Evolutionary conservation across 345 rosid species (phyloP), one percentile per base, ranked within the genome.

Genomic region (Lagerstroemia speciosa): DNA sequence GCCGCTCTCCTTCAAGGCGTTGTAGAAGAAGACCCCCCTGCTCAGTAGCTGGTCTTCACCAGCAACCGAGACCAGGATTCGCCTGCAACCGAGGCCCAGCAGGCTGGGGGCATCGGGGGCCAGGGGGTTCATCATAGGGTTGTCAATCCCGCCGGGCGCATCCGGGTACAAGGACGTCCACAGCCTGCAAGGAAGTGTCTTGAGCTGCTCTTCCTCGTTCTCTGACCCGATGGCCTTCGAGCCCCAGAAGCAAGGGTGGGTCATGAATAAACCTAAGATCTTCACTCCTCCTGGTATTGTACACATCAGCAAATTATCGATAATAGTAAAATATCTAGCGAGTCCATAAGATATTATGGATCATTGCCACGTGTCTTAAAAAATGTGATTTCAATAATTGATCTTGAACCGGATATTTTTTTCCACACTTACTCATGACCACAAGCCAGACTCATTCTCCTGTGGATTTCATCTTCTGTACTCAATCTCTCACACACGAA

Each of bases 221-320:
- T 85, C 89, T 0, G 69, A 61, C 15, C 85, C 89, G 1, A 77
- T 50, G 17, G 83, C 76, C 63, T 83, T 33, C 0, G 89, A 81
- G 20, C 85, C 81, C 84, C 89, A 85, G 53, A 85, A 83, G 67
- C 67, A 83, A 14, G 84, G 84, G 19, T 85, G 85, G 0, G 81
- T 72, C 9, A 79, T 45, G 55, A 70, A 72, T 34, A 72, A 71
- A 8, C 87, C 87, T 4, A 29, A 2, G 10, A 85, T 69, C n/a
- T 41, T 76, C 0, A 76, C 75, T 9, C 72, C 75, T 3, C 82
- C 74, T 0, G 62, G 60, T 66, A 78, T 22, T 19, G 24, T 20
- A 6, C 55, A 48, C 3, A 48, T 19, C 24, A 19, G 6, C n/a
- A 48, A 48, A 48, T 48, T 20, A 19, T 48, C 5, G 8, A n/a